Base-by-base conservation (phyloP, 352 stramenopile species). In the Poterioochromonas sp. region DNA sequence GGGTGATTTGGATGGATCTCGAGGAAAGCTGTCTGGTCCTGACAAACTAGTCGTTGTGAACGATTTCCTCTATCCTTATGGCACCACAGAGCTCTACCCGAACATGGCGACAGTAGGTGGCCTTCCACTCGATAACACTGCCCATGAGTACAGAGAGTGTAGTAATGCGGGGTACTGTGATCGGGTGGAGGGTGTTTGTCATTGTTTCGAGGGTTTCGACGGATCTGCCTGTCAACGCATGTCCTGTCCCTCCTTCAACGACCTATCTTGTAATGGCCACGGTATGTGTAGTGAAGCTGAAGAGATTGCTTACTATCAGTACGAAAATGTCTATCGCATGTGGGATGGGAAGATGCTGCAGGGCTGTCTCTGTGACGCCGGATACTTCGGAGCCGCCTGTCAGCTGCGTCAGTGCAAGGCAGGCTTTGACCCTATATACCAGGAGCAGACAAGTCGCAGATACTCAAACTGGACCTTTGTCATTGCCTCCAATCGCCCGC, bases 91-190 rank as follows among this genome's bases (percentile, higher is more conserved):
- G 69, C 79, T 79, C 22, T 84, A 80, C 76, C 81, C 81, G 43
- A 79, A 76, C 26, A 83, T 81, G 70, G 11, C 40, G 26, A 41
- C 80, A 78, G n/a, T 80, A 73, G 74, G 69, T 65, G 80, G 81
- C 20, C 81, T 71, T 77, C 51, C 78, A 41, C 41, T 88, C 35
- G 54, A 43, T 39, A 76, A 89, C 40, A 86, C 83, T 53, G 92
- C 88, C 11, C 91, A 96, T 80, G 93, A 92, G 80, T 96, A 96
- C 82, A 88, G 90, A 83, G 91, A 97, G 81, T 97, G 92, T 82
- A 92, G 87, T 53, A 96, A 96, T 85, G 94, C 94, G 79, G 92
- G 92, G 26, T 81, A 95, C 64, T 96, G 91, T 76, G 91, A 97
- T 81, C 88, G 91, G 60, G 70, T 60, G 8, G 85, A 85, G 40